phyloP scores from a whole-genome alignment of 495 filamentous ascomycete genomes.

The Penicillium argentinense region DNA sequence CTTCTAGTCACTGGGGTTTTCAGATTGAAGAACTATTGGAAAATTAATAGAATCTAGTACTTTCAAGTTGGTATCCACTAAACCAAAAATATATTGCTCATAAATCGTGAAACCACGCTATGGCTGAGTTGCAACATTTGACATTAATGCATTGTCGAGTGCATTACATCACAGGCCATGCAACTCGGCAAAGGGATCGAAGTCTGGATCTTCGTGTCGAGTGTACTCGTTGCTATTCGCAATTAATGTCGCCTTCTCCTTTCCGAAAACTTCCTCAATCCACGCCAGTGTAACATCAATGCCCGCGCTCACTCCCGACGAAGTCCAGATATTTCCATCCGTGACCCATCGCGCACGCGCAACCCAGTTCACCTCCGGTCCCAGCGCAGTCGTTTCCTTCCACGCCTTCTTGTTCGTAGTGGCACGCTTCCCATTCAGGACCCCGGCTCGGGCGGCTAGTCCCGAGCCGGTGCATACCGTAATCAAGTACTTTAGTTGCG shows the following conservation, averaged over 20 bases:
- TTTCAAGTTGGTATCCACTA: too few species aligned
- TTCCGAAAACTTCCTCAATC: slow-evolving; percentile 22
- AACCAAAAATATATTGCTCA: too few species aligned
- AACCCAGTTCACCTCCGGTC: slow-evolving; percentile 57
- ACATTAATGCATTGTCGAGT: too few species aligned
- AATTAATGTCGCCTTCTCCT: slow-evolving; percentile 13
- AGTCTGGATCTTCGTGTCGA: slow-evolving; percentile 11
- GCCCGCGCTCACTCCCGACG: slow-evolving; percentile 60
- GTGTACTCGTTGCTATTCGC: slow-evolving; percentile 19
- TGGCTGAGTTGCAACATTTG: too few species aligned
- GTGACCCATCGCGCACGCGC: slow-evolving; percentile 61
- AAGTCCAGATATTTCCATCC: slow-evolving; percentile 69
- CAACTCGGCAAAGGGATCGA: slow-evolving; percentile 26
- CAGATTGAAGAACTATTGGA: too few species aligned
- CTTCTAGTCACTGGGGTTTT: too few species aligned
- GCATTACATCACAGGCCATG: slow-evolving; percentile 17
- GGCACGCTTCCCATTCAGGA: slow-evolving; percentile 58
- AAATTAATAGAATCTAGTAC: too few species aligned
- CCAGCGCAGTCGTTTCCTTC: slow-evolving; percentile 29
- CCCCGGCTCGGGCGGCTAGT: slow-evolving; percentile 51
- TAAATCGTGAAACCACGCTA: too few species aligned
- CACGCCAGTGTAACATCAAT: slow-evolving; percentile 56
- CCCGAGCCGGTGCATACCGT: slow-evolving; percentile 62
- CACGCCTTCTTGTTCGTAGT: slow-evolving; percentile 48
- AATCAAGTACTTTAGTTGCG: slow-evolving; percentile 53